Base-by-base conservation (phyloP, 2,329 filamentous ascomycete genomes). In the Salinomyces thailandicus region DNA sequence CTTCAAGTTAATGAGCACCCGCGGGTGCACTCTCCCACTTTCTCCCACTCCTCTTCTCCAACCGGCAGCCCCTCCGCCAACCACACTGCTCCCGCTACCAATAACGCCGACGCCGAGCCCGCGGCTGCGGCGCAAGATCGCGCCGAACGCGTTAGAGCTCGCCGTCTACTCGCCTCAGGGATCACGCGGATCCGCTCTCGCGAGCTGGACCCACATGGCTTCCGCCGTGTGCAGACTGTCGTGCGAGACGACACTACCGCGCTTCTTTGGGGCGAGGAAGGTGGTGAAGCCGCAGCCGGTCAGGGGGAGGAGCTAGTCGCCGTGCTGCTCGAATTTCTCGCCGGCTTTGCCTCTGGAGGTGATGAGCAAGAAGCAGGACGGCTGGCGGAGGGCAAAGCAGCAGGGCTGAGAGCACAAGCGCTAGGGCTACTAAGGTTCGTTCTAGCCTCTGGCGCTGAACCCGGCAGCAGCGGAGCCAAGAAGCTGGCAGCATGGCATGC, bases 181-280 rank as follows among this genome's bases (percentile, higher is more conserved):
- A 82, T 87, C 47, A 67, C 76, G 35, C 81, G 82, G 45, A 79
- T 87, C 48, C 77, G 77, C 47, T 69, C 73, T 18, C 75, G 76
- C 49, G 75, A 75, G 1, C 71, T 89, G n/a, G 83, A 87, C 53
- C 81, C 83, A 3, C 81, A 86, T 53, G 82, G 82, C 38, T 85
- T 87, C 67, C 75, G 82, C 36, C 82, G 83, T 51, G 66, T 87
- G 33, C 82, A 87, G 57, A 78, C 78, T 26, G 71, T 86, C 45
- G 71, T 85, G 41, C 77, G 80, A 45, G 78, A 81, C 40, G 73
- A 69, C 52, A 57, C 61, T 49, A 69, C 76, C 11, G 67, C 75
- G 14, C n/a, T n/a, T n/a, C n/a, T n/a, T n/a, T n/a, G n/a, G n/a
- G 76, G 82, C 53, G 69, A 71, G 52, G 69, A 71, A 1, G 73